Conservation (phyloP, 208 protist species). For the Crithidia sp. region DNA sequence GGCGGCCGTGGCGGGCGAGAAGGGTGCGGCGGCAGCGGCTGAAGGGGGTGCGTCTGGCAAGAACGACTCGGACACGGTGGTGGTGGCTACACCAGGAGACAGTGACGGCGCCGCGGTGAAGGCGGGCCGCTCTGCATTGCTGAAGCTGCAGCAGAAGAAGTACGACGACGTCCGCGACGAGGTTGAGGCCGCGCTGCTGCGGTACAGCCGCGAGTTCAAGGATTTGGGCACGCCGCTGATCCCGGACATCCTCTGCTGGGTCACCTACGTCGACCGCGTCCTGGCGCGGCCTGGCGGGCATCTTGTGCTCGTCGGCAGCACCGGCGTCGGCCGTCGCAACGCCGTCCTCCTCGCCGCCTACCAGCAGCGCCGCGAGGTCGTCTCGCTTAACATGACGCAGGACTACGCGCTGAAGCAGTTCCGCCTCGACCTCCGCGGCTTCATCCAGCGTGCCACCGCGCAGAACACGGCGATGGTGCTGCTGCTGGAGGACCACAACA, state of each 20-base stretch:
- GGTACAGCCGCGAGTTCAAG: conserved; percentile 96
- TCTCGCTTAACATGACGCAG: conserved; percentile 89
- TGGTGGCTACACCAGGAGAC: neutral
- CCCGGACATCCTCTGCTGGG: conserved; percentile 88
- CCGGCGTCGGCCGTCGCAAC: conserved; percentile 90
- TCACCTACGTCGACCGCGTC: conserved; percentile 92
- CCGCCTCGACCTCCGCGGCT: conserved; percentile 76
- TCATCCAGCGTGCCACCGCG: conserved; percentile 80
- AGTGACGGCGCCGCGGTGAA: conserved; percentile 1
- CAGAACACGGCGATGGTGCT: conserved; percentile 94
- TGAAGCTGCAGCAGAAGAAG: conserved; percentile 62
- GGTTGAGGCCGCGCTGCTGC: conserved; percentile 86
- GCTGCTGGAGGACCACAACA: conserved; percentile 97
- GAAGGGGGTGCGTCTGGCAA: neutral
- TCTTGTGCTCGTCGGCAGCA: conserved; percentile 93
- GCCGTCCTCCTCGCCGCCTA: conserved; percentile 84
- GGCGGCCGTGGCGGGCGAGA: neutral
- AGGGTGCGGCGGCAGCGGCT: neutral
- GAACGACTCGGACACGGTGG: neutral
- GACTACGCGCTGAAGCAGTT: conserved; percentile 93
- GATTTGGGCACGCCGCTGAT: conserved; percentile 92
- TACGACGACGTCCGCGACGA: conserved; percentile 78
- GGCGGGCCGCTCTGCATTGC: conserved; percentile 11
- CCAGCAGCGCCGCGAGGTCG: conserved; percentile 87
- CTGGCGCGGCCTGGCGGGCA: conserved; percentile 86